These are phyloP conservation scores for Pythium guiyangense DNA, from an alignment of 352 stramenopile species.

Conservation along the genomic window DNA sequence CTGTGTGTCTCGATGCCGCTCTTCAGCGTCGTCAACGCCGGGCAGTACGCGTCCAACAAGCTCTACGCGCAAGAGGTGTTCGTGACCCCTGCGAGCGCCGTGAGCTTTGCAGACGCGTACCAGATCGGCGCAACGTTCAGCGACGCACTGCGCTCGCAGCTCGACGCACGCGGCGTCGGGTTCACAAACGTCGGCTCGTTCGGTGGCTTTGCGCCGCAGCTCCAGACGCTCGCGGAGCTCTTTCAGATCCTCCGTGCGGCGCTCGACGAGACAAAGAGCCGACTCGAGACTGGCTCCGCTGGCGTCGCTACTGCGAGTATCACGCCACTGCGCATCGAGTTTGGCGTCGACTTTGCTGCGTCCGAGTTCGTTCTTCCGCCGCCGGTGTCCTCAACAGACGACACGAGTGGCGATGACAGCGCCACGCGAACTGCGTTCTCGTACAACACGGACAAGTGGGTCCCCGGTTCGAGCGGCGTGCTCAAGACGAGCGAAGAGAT, in stretches of 20 bases:
- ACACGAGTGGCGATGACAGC: conserved; percentile 1
- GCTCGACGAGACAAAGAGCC: conserved; percentile 33
- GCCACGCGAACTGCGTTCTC: conserved; percentile 19
- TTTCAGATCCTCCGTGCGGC: conserved; percentile 52
- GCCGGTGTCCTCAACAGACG: not conserved
- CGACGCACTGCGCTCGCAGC: conserved; percentile 27
- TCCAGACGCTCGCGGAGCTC: conserved; percentile 52
- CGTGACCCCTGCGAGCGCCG: conserved; percentile 41
- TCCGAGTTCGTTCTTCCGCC: conserved; percentile 40
- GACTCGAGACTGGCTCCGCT: conserved; percentile 20
- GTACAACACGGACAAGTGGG: conserved; percentile 74
- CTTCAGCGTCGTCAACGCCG: conserved; percentile 71
- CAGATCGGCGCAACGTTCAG: conserved; percentile 54
- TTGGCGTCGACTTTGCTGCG: conserved; percentile 64
- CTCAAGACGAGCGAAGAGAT: conserved; percentile 63
- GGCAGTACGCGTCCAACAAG: conserved; percentile 57
- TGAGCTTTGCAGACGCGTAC: conserved; percentile 54
- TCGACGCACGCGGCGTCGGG: conserved; percentile 48
- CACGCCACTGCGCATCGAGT: conserved; percentile 37
- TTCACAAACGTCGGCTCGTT: conserved; percentile 57
- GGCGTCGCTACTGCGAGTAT: conserved; percentile 25
- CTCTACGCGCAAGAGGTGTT: conserved; percentile 67
- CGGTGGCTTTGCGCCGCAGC: conserved; percentile 54
- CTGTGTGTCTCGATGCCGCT: conserved; percentile 64
- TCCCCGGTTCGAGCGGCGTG: conserved; percentile 31